A percentile compares a stretch with the other conserved stretches of the same genome.
phyloP scores from a whole-genome alignment of 768 basidiomycete species.

The Agrocybe chaxingu region DNA sequence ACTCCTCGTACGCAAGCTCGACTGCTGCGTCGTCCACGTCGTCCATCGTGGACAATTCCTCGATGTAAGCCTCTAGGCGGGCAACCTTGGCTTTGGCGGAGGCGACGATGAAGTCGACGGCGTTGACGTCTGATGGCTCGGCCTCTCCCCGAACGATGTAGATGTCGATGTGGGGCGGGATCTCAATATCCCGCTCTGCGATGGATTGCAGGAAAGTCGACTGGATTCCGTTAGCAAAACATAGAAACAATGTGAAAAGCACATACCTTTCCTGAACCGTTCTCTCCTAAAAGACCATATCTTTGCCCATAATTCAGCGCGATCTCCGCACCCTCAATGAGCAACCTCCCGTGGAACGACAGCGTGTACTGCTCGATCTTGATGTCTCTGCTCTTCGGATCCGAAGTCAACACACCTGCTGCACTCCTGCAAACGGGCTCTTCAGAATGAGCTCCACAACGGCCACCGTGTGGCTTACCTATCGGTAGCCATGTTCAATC shows the following conservation, averaged over 20 bases:
- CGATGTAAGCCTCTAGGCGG: conserved; percentile 88
- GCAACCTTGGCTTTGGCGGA: conserved; percentile 94
- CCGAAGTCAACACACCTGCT: conserved; percentile 89
- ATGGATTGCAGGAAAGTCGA: conserved; percentile 96
- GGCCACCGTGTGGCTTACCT: conserved; percentile 44
- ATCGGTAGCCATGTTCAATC: conserved; percentile 86
- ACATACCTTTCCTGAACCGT: conserved; percentile 96
- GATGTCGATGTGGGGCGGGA: conserved; percentile 94
- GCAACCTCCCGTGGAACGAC: conserved; percentile 82
- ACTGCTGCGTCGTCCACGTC: conserved; percentile 85
- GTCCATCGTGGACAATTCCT: conserved; percentile 89
- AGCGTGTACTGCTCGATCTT: conserved; percentile 95
- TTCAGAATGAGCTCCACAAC: conserved; percentile 6
- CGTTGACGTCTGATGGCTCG: conserved; percentile 92
- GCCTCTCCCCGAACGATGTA: conserved; percentile 96
- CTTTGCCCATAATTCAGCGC: conserved; percentile 87
- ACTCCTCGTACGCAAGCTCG: conserved; percentile 88
- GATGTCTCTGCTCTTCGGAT: conserved; percentile 91
- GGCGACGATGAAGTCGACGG: conserved; percentile 94
- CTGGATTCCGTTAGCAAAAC: conserved; percentile 32
- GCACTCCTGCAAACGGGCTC: conserved; percentile 59
- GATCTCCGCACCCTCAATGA: conserved; percentile 54
- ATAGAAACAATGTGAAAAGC: conserved; percentile 1
- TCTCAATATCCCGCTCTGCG: conserved; percentile 91
- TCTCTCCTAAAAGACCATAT: conserved; percentile 95